A percentile compares a stretch with the other conserved stretches of the same genome.
phyloP scores from a whole-genome alignment of 2,329 filamentous ascomycete genomes.

The Aureobasidium sp. region DNA sequence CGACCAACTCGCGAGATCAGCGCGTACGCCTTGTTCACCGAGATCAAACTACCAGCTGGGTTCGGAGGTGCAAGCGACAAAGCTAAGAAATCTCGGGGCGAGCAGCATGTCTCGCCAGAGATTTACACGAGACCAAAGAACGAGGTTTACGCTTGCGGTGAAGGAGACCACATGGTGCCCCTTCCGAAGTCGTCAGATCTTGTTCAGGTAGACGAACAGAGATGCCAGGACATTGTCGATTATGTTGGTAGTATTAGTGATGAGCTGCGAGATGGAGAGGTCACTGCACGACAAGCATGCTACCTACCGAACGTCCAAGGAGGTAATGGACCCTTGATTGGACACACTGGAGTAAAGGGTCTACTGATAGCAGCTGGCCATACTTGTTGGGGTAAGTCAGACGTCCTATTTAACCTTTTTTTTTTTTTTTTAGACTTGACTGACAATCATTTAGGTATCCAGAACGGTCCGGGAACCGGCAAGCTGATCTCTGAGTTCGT shows the following conservation, averaged over 20 bases:
- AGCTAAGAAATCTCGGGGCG: slow-evolving; percentile 26
- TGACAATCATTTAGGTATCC: slow-evolving; percentile 44
- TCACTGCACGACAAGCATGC: slow-evolving; percentile 77
- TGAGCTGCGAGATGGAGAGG: slow-evolving; percentile 37
- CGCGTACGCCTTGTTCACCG: slow-evolving; percentile 75
- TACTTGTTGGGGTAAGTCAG: slow-evolving; percentile 71
- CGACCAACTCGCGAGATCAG: slow-evolving; percentile 51
- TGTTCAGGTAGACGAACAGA: slow-evolving; percentile 63
- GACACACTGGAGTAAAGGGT: slow-evolving; percentile 62
- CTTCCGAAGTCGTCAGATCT: slow-evolving; percentile 67
- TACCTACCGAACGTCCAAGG: slow-evolving; percentile 70
- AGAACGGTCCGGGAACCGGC: slow-evolving; percentile 78
- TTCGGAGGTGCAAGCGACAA: slow-evolving; percentile 43
- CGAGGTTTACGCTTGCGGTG: slow-evolving; percentile 90
- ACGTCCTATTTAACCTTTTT: neutral
- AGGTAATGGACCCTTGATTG: slow-evolving; percentile 65
- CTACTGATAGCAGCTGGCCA: slow-evolving; percentile 80
- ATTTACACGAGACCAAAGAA: slow-evolving; percentile 85
- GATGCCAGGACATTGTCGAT: slow-evolving; percentile 78
- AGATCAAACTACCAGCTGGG: slow-evolving; percentile 62
- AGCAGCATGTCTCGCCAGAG: slow-evolving; percentile 68
- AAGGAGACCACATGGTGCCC: slow-evolving; percentile 67
- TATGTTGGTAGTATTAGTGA: slow-evolving; percentile 57
- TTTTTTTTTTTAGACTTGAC: neutral
- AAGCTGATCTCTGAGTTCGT: slow-evolving; percentile 39